Conservation (phyloP, 2,329 filamentous ascomycete species). For the Nothophaeocryptopus gaeumannii region DNA sequence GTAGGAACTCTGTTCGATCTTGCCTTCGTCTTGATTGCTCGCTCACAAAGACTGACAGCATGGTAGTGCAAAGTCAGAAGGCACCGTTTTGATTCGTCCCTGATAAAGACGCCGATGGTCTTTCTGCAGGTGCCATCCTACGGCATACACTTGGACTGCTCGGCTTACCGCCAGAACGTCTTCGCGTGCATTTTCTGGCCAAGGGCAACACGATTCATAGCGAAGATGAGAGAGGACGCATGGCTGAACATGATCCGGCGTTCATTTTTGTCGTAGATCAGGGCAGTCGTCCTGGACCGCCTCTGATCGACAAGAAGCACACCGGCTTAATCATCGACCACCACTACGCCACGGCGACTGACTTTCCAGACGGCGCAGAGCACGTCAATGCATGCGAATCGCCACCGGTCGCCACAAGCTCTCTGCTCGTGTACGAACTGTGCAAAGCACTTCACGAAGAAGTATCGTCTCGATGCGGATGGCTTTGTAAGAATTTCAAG, state of each 20-base stretch:
- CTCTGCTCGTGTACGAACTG: slow-evolving; percentile 63
- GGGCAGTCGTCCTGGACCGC: slow-evolving; percentile 56
- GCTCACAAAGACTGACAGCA: slow-evolving; percentile 3
- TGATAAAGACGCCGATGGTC: slow-evolving; percentile 67
- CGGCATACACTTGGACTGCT: slow-evolving; percentile 58
- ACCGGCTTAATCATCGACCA: slow-evolving; percentile 63
- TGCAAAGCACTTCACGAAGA: slow-evolving; percentile 56
- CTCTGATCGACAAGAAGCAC: slow-evolving; percentile 52
- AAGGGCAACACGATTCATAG: slow-evolving; percentile 61
- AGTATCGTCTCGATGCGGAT: slow-evolving; percentile 53
- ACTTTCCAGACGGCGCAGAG: slow-evolving; percentile 55
- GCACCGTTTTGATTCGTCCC: slow-evolving; percentile 61
- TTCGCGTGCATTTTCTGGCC: slow-evolving; percentile 57
- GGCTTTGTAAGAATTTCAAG: slow-evolving; percentile 48
- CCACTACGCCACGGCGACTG: slow-evolving; percentile 55
- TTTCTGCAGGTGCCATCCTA: slow-evolving; percentile 63
- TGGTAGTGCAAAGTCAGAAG: slow-evolving; percentile 49
- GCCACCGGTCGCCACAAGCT: slow-evolving; percentile 63
- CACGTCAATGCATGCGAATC: slow-evolving; percentile 63
- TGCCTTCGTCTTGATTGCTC: too few species aligned
- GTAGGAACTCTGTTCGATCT: too few species aligned
- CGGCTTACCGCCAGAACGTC: slow-evolving; percentile 53
- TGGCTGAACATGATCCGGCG: slow-evolving; percentile 50
- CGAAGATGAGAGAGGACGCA: slow-evolving; percentile 50
- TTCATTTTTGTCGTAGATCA: slow-evolving; percentile 66